Conservation (phyloP, 2,329 filamentous ascomycete species). For the Neofusicoccum ribis region DNA sequence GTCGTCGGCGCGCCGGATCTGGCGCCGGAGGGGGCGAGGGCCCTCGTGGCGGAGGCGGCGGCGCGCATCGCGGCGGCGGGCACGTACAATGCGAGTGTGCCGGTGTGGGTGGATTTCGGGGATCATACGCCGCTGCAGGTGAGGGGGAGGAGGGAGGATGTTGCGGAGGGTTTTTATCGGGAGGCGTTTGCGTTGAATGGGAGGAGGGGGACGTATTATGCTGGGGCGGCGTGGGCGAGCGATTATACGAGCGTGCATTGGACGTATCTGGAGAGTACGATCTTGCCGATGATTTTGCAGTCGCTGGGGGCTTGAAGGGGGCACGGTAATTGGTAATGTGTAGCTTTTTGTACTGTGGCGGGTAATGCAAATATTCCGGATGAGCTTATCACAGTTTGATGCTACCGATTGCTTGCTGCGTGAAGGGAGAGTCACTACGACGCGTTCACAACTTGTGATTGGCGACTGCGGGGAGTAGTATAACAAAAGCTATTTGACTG, state of each 20-base stretch:
- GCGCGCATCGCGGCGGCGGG: neutral
- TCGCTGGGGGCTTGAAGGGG: neutral
- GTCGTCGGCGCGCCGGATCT: constrained; percentile 21
- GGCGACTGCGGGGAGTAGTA: too few species aligned
- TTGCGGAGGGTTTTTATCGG: constrained; percentile 30
- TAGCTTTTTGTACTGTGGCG: too few species aligned
- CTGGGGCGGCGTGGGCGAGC: constrained; percentile 30
- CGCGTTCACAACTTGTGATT: too few species aligned
- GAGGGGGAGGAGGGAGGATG: constrained; percentile 26
- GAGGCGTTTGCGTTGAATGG: constrained; percentile 29
- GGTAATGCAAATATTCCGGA: too few species aligned
- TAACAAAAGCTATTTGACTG: too few species aligned
- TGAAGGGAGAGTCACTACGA: too few species aligned
- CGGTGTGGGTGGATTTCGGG: constrained; percentile 22
- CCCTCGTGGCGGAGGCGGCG: neutral
- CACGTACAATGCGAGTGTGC: neutral
- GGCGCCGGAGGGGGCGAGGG: neutral
- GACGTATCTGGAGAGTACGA: neutral
- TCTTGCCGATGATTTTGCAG: neutral
- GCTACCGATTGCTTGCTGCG: too few species aligned
- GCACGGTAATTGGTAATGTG: too few species aligned
- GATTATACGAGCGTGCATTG: constrained; percentile 5
- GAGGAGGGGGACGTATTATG: constrained; percentile 28
- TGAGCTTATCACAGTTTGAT: too few species aligned
- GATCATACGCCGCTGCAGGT: constrained; percentile 31